Conservation (phyloP, 225 moss, liverwort and hornwort genomes). For the Pseudisothecium myosuroides region DNA sequence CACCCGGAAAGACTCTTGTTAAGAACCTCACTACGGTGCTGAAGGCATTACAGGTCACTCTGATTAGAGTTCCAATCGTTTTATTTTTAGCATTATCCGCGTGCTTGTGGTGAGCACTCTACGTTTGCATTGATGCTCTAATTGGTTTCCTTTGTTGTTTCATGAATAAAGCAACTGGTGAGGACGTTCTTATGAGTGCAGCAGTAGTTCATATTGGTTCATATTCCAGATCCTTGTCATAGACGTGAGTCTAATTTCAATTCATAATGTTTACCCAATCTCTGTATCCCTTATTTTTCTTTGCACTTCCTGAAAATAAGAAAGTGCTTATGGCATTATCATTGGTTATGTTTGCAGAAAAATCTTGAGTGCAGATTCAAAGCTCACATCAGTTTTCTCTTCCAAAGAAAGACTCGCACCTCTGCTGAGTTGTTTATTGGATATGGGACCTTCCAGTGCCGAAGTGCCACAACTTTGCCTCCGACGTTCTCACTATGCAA, state of each 20-base stretch:
- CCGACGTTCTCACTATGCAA: slow-evolving; percentile 77
- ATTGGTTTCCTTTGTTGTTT: not conserved
- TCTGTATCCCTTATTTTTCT: not conserved
- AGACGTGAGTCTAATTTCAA: not conserved
- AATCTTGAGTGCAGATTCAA: slow-evolving; percentile 60
- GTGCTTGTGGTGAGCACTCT: not conserved
- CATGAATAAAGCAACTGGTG: not conserved
- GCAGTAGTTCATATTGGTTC: not conserved
- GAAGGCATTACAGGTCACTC: slow-evolving; percentile 78
- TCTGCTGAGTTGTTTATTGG: slow-evolving; percentile 64
- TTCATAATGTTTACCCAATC: not conserved
- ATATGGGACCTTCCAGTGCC: slow-evolving; percentile 56
- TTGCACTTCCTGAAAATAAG: not conserved
- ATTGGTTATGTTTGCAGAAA: slow-evolving; percentile 49
- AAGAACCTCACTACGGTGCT: slow-evolving; percentile 70
- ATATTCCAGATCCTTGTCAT: not conserved
- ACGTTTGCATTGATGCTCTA: not conserved
- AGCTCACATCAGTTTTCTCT: slow-evolving; percentile 61
- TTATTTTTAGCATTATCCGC: not conserved
- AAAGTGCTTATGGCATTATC: not conserved
- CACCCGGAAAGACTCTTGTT: slow-evolving; percentile 50
- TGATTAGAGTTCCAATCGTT: not conserved
- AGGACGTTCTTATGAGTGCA: not conserved
- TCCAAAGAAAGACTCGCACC: slow-evolving; percentile 58
- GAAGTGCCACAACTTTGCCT: slow-evolving; percentile 80